phyloP scores from a whole-genome alignment of 2,329 filamentous ascomycete species.

The Plenodomus lindquistii region DNA sequence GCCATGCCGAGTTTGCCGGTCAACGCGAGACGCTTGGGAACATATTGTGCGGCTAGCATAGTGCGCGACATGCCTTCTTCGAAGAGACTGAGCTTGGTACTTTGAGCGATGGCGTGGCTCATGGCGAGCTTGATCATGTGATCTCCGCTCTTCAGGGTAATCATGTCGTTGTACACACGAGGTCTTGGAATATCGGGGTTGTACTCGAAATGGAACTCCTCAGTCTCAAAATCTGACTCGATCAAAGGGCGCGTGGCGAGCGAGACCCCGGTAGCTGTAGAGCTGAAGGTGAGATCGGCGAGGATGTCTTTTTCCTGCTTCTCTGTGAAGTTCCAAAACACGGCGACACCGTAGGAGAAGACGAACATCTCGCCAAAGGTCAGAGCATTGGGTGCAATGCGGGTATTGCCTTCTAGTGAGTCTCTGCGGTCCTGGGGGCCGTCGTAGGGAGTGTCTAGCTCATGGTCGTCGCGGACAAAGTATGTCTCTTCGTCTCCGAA shows the following conservation, averaged over 20 bases:
- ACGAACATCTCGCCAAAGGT: slow-evolving; percentile 94
- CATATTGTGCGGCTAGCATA: slow-evolving; percentile 89
- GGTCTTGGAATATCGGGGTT: slow-evolving; percentile 82
- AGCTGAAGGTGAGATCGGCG: slow-evolving; percentile 89
- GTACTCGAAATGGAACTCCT: slow-evolving; percentile 99
- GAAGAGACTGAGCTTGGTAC: slow-evolving; percentile 93
- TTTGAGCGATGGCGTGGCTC: slow-evolving; percentile 95
- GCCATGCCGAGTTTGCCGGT: slow-evolving; percentile 92
- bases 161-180: slow-evolving; percentile 98
- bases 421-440: slow-evolving; percentile 25
- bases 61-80: slow-evolving; percentile 95
- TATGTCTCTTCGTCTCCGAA: slow-evolving; percentile 72
- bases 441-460: slow-evolving; percentile 26
- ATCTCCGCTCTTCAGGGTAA: slow-evolving; percentile 88
- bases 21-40: slow-evolving; percentile 84
- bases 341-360: slow-evolving; percentile 94
- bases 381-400: slow-evolving; percentile 71
- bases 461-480: slow-evolving; percentile 47
- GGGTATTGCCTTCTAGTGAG: slow-evolving; percentile 37
- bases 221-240: slow-evolving; percentile 92
- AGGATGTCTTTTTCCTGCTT: slow-evolving; percentile 95
- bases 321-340: slow-evolving; percentile 99
- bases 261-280: slow-evolving; percentile 65
- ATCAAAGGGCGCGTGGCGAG: slow-evolving; percentile 79
- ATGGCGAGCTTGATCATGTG: slow-evolving; percentile 99